Percentiles rank a stretch among this genome's conserved stretches.
Conservation (phyloP, 2,329 filamentous ascomycete species). For the Verticillium isaacii region DNA sequence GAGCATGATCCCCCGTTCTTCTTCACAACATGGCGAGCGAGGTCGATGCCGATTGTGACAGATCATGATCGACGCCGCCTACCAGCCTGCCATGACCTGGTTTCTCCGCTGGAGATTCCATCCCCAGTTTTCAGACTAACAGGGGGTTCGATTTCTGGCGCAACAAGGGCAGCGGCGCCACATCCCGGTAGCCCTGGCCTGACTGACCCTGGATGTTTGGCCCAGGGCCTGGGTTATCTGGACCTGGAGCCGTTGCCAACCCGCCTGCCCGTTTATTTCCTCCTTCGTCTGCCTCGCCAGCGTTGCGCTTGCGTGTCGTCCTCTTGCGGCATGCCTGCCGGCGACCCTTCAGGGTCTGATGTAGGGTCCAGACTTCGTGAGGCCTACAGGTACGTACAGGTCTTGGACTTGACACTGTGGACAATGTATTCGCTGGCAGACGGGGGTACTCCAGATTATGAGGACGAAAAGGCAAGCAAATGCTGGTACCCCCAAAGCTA, state of each 20-base stretch:
- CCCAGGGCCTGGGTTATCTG: background rate
- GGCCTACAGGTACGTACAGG: no score
- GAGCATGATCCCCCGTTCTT: background rate
- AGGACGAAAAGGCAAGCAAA: background rate
- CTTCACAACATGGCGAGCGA: background rate
- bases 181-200: background rate
- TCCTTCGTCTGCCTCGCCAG: background rate
- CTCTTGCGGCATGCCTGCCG: background rate
- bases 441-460: background rate
- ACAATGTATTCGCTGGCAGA: background rate
- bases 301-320: background rate
- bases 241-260: background rate
- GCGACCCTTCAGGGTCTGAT: background rate
- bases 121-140: background rate
- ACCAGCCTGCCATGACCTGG: background rate
- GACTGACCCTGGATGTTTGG: background rate
- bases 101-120: background rate
- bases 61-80: constrained; percentile 12
- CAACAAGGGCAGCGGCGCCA: background rate
- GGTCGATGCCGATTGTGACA: constrained; percentile 13
- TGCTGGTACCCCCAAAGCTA: background rate
- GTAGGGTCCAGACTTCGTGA: background rate
- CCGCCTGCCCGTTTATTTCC: background rate
- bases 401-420: no score
- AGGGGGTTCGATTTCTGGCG: background rate